These are phyloP conservation scores for Polygonum maritimum DNA, from an alignment of 148 eudicot genomes.

Conservation along the genomic window DNA sequence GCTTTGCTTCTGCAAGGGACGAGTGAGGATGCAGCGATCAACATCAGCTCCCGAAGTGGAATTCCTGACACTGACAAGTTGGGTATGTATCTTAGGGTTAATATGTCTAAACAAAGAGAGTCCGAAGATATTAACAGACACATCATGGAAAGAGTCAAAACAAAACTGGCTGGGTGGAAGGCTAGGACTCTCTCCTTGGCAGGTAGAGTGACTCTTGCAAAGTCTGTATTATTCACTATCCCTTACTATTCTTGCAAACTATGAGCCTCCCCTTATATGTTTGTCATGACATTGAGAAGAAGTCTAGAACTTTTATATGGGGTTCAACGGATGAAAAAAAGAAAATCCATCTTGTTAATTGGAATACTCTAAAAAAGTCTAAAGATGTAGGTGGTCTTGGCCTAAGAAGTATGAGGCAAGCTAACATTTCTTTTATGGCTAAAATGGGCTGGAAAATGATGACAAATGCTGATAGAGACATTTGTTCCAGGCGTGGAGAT, in stretches of 20 bases:
- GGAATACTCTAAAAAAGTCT: background rate
- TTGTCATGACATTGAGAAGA: background rate
- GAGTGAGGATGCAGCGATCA: too few relatives aligned
- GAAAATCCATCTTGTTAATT: background rate
- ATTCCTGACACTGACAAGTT: background rate
- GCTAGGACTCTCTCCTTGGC: background rate
- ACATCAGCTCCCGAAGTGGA: too few relatives aligned
- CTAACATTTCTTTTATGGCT: background rate
- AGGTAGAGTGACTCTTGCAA: background rate
- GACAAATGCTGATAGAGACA: background rate
- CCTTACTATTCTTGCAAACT: background rate
- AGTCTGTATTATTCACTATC: background rate
- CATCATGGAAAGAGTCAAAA: background rate
- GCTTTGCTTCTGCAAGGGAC: too few relatives aligned
- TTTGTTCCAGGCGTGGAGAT: background rate
- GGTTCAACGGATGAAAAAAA: background rate
- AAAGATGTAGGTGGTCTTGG: background rate
- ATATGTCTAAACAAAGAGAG: background rate
- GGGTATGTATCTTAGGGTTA: background rate
- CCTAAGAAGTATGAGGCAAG: background rate
- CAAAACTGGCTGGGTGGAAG: background rate
- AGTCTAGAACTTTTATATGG: constrained; percentile 6
- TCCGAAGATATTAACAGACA: background rate
- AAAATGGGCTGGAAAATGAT: background rate
- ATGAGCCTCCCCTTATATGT: background rate